Evolutionary conservation across 1,284 basidiomycete species (phyloP), one percentile per base, ranked within the genome.

Genomic region (Sporisorium reilianum): DNA sequence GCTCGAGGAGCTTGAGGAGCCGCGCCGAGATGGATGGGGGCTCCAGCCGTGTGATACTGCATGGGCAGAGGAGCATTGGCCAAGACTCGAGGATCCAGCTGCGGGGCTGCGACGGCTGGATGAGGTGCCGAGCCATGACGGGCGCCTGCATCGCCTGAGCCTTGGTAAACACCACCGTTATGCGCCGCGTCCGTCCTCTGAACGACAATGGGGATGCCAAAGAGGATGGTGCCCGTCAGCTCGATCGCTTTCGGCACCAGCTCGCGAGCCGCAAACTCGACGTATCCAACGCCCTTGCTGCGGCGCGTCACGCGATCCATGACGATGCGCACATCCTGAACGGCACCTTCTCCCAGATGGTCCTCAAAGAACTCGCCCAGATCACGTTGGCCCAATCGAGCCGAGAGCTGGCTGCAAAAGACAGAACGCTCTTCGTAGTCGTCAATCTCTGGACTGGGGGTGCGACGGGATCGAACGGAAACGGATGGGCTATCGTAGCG

Each of bases 301-400:
- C 95, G 90, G 77, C 94, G 90, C 16, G 94, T 95, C 55, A 95
- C 87, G 73, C 94, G 89, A 85, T 99, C 96, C 12, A 93, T 96
- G 44, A 98, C 95, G 81, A 99, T 94, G 68, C 94, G 89, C 20
- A 95, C 94, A 81, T 98, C 96, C 87, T 94, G 90, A 4, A 99
- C 96, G 28, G 92, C 90, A 45, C 91, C 91, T 49, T 80, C 92
- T 26, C 95, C 95, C 34, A 97, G 89, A 85, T 94, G 95, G 85
- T 97, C 93, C 88, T 98, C 96, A 85, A 99, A 98, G 88, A 99
- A 99, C 86, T 96, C 93, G 71, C 95, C 95, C 85, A 99, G 88
- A 87, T 99, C 96, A 83, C 93, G 90, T 82, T 95, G 94, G 64
- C 94, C 96, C 85, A 98, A 90, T 82, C 94, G 90, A 63, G 94